phyloP scores from a whole-genome alignment of 179 eudicot species.

The Camellia oleifera region DNA sequence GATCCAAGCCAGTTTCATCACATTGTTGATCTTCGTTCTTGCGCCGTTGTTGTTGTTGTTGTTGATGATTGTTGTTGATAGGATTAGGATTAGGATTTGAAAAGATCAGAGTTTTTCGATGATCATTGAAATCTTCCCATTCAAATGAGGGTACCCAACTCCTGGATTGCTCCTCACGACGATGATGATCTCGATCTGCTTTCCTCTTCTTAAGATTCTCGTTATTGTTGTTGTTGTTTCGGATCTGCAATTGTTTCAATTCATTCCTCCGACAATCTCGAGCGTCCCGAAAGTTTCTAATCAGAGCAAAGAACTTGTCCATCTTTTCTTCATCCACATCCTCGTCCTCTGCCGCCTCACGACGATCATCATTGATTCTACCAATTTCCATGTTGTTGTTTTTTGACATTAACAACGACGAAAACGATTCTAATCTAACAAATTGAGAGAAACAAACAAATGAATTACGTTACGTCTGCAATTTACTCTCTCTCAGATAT shows the following conservation, averaged over 20 bases:
- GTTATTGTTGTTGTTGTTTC: not conserved
- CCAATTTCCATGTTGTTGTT: not conserved
- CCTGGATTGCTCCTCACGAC: not conserved
- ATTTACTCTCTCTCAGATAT: too few species aligned
- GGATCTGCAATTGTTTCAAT: not conserved
- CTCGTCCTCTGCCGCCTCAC: not conserved
- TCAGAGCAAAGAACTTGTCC: constrained; percentile 34
- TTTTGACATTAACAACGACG: too few species aligned
- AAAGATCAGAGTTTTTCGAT: not conserved
- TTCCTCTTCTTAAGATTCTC: not conserved
- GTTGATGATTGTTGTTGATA: not conserved
- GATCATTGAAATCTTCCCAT: constrained; percentile 31
- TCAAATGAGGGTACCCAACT: constrained; percentile 30
- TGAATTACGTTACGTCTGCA: too few species aligned
- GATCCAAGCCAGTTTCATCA: constrained; percentile 18
- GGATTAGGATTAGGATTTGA: not conserved
- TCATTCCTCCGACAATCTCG: constrained; percentile 21
- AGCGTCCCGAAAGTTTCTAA: constrained; percentile 31
- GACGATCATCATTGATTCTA: constrained; percentile 1
- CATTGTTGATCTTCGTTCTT: not conserved
- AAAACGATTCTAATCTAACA: too few species aligned
- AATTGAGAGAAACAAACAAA: too few species aligned
- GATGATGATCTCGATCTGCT: not conserved
- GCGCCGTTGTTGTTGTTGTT: too few species aligned
- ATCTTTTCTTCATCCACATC: constrained; percentile 28